Evolutionary conservation across 2,329 filamentous ascomycete genomes (phyloP), one percentile per base, ranked within the genome.

Genomic region (Penicillium sp.): DNA sequence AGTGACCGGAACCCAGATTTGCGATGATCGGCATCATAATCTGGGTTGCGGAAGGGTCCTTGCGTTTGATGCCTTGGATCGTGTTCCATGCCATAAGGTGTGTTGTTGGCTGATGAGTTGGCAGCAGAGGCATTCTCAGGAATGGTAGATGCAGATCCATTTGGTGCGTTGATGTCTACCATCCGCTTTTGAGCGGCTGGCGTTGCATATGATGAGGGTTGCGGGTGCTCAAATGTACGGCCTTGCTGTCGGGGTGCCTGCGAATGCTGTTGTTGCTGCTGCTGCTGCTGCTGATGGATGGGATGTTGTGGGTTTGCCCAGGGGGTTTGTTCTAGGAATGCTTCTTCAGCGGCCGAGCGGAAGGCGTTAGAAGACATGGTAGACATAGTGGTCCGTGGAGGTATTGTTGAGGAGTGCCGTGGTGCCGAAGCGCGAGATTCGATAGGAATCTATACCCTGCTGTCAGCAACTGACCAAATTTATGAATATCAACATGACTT

Each of bases 291-390:
- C 59, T 84, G 82, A 69, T 91, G 87, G 10, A 86, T 83, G 7
- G 88, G 87, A 70, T 91, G 88, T 64, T 93, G 90, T 19, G 92
- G 91, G 70, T 96, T 96, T 36, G 92, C 91, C 92, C 92, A 97
- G 1, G 92, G 89, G 5, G 90, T 96, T 65, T 93, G 88, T 68
- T 95, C 90, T 54, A 96, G 82, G 65, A 94, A 96, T 62, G 93
- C 89, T 72, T 95, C 91, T 66, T 90, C 90, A 25, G 90, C 90
- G 39, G 88, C 77, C 27, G 84, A 67, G 40, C 70, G 71, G 61
- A 70, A 67, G 27, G 63, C 57, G 29, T 67, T 67, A n/a, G 69
- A 71, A 43, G 72, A 67, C 65, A 74, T 71, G 29, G 68, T 65
- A n/a, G 71, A 67, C 62, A 72, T 63, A 34, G 66, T 59, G 19